These are phyloP conservation scores for Anisodus acutangulus DNA, from an alignment of 257 asterid species.

Conservation along the genomic window DNA sequence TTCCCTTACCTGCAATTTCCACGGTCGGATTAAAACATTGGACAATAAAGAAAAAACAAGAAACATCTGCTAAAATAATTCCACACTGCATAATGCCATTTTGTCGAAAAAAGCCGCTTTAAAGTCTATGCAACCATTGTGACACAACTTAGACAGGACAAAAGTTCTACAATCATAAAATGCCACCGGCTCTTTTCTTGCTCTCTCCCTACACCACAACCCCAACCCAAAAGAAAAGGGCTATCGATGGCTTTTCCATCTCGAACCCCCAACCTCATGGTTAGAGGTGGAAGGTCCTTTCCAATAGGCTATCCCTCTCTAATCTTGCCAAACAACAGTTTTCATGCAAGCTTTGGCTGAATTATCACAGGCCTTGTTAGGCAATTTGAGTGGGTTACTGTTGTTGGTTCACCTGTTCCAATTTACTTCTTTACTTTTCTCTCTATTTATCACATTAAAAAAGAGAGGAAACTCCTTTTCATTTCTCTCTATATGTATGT, in stretches of 20 bases:
- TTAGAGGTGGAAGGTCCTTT: background rate
- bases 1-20: constrained; percentile 58
- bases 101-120: background rate
- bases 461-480: background rate
- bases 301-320: background rate
- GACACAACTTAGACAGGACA: background rate
- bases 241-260: background rate
- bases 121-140: background rate
- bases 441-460: background rate
- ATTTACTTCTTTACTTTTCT: background rate
- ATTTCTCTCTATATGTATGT: background rate
- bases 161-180: background rate
- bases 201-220: background rate
- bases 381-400: background rate
- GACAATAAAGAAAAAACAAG: background rate
- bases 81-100: background rate
- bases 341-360: background rate
- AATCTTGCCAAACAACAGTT: background rate
- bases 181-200: background rate
- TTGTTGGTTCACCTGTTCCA: background rate
- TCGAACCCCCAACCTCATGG: background rate
- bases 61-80: background rate
- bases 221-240: background rate
- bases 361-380: background rate
- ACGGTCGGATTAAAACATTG: background rate